Evolutionary conservation across 2,329 filamentous ascomycete species (phyloP).

Genomic region (Trichophaea hybrida): DNA sequence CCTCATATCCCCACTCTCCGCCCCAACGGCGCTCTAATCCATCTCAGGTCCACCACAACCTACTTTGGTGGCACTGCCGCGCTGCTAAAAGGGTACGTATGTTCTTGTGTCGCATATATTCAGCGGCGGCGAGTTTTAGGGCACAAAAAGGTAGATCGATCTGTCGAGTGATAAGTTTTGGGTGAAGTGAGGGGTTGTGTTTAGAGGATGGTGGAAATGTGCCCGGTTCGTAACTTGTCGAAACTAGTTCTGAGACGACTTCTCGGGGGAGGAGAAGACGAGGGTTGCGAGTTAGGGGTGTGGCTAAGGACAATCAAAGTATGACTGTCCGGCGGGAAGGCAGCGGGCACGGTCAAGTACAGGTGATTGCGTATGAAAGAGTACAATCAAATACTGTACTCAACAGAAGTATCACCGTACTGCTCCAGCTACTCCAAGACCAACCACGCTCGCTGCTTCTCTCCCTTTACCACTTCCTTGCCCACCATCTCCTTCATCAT

Average conservation of each 20-base stretch:
- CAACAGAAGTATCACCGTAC: too few species aligned
- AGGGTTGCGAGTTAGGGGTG: conserved; percentile 52
- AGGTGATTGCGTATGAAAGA: too few species aligned
- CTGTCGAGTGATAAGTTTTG: conserved; percentile 48
- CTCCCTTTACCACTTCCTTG: too few species aligned
- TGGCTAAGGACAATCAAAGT: too few species aligned
- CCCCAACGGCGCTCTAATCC: conserved; percentile 50
- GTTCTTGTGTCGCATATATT: conserved; percentile 54
- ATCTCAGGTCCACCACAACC: conserved; percentile 56
- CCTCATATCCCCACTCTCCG: conserved; percentile 54
- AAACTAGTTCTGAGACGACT: conserved; percentile 48
- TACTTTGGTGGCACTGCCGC: conserved; percentile 64
- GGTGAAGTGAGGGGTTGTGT: conserved; percentile 61
- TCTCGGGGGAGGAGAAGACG: conserved; percentile 46
- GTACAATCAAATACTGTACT: too few species aligned
- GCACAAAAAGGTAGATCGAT: conserved; percentile 53
- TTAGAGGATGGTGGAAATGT: conserved; percentile 76
- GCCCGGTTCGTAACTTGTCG: conserved; percentile 51
- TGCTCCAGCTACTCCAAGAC: too few species aligned
- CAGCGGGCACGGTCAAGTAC: too few species aligned
- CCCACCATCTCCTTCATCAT: too few species aligned
- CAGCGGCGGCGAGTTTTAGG: conserved; percentile 50
- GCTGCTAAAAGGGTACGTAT: conserved; percentile 60
- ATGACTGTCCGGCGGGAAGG: too few species aligned
- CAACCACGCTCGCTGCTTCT: too few species aligned